phyloP scores from a whole-genome alignment of 345 rosid species.

The Hevea brasiliensis region DNA sequence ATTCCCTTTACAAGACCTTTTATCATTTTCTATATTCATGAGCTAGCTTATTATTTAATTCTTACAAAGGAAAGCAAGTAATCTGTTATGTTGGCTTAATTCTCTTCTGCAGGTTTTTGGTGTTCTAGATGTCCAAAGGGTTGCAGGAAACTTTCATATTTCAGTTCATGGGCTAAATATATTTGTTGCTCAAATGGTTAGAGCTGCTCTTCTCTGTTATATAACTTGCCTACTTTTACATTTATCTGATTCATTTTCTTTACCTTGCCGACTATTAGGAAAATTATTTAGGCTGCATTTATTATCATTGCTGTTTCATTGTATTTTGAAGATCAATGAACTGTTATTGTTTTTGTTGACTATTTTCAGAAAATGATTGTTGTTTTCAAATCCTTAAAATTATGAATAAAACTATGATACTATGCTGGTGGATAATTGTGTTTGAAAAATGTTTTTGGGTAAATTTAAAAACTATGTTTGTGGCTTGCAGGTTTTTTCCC shows the following conservation, averaged over 20 bases:
- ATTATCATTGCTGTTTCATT: not conserved
- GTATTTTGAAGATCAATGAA: not conserved
- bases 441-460: not conserved
- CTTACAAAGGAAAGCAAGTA: not conserved
- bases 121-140: slow-evolving; percentile 91
- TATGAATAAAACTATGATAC: not conserved
- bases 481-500: not conserved
- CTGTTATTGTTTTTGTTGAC: not conserved
- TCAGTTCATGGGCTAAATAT: slow-evolving; percentile 95
- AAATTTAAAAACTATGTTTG: not conserved
- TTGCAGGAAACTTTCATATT: slow-evolving; percentile 97
- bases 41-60: slow-evolving; percentile 2
- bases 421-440: not conserved
- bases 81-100: slow-evolving; percentile 18
- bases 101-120: slow-evolving; percentile 74
- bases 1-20: slow-evolving; percentile 21
- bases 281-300: not conserved
- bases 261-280: not conserved
- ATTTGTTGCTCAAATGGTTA: slow-evolving; percentile 93
- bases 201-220: slow-evolving; percentile 17
- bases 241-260: not conserved
- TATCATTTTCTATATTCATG: not conserved
- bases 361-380: not conserved
- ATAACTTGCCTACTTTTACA: not conserved
- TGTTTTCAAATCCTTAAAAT: not conserved